A percentile compares a stretch with the other conserved stretches of the same genome.
Conservation (phyloP, 768 basidiomycete genomes). For the Auricularia heimuer region DNA sequence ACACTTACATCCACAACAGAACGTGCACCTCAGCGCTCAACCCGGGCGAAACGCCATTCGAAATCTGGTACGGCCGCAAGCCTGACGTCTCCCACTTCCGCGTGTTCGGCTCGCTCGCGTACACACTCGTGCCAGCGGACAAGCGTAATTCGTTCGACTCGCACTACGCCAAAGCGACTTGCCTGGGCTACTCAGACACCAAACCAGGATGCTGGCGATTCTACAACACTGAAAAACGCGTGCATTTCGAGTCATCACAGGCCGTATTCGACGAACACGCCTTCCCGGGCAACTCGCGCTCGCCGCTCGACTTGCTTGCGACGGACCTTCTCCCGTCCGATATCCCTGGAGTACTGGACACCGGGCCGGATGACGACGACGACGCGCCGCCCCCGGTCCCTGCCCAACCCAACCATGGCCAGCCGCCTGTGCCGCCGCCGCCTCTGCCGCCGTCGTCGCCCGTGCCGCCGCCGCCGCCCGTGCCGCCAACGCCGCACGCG, state of each 20-base stretch:
- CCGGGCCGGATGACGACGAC: too few species aligned
- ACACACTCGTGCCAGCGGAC: slow-evolving; percentile 28
- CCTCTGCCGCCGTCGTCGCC: too few species aligned
- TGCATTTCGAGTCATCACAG: not conserved
- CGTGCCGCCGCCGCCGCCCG: too few species aligned
- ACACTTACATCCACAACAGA: not conserved
- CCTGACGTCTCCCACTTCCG: slow-evolving; percentile 13
- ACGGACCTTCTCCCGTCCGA: slow-evolving; percentile 11
- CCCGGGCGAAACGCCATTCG: slow-evolving; percentile 12
- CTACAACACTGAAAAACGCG: not conserved
- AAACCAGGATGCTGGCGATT: not conserved
- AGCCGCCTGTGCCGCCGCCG: too few species aligned
- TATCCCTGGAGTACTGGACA: too few species aligned
- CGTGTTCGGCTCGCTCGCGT: slow-evolving; percentile 30
- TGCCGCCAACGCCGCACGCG: too few species aligned
- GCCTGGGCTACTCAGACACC: slow-evolving; percentile 22
- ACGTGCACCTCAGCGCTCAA: not conserved
- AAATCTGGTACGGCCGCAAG: slow-evolving; percentile 12
- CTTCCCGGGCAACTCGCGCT: slow-evolving; percentile 15
- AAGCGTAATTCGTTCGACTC: slow-evolving; percentile 4
- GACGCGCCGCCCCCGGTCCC: too few species aligned
- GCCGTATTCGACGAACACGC: slow-evolving; percentile 2
- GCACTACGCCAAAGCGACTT: slow-evolving; percentile 24
- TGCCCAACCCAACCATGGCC: too few species aligned
- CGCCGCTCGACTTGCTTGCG: slow-evolving; percentile 14